These are phyloP conservation scores for Flammula alnicola DNA, from an alignment of 1,284 basidiomycete species.

Conservation along the genomic window DNA sequence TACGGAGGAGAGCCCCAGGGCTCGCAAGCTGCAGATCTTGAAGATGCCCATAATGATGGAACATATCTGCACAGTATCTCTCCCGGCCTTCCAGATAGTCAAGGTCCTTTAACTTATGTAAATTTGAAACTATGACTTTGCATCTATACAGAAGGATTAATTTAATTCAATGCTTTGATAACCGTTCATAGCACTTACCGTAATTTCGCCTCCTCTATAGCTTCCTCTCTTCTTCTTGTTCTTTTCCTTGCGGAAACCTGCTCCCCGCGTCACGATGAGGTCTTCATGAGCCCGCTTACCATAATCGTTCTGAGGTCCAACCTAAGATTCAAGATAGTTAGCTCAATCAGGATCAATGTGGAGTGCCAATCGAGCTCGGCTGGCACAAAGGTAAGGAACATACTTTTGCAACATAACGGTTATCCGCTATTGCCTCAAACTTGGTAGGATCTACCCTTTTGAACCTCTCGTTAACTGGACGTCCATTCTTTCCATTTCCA, in stretches of 20 bases:
- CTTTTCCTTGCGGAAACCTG: conserved; percentile 97
- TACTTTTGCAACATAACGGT: conserved; percentile 85
- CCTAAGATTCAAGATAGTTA: conserved; percentile 41
- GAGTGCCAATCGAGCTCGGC: too few relatives aligned
- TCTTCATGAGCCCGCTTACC: conserved; percentile 87
- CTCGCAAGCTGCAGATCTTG: background rate
- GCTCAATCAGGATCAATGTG: too few relatives aligned
- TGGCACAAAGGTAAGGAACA: conserved; percentile 8
- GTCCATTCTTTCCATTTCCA: conserved; percentile 36
- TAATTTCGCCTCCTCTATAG: conserved; percentile 91
- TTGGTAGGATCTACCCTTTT: conserved; percentile 80
- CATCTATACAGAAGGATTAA: conserved; percentile 53
- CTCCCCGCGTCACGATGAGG: conserved; percentile 91
- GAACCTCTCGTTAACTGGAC: conserved; percentile 69
- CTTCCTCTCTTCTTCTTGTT: conserved; percentile 99
- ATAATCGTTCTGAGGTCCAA: conserved; percentile 77
- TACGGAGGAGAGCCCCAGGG: too few relatives aligned
- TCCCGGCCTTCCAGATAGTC: background rate
- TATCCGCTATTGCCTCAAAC: conserved; percentile 73
- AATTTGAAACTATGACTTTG: conserved; percentile 88
- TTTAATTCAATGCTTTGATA: background rate
- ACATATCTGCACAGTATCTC: background rate
- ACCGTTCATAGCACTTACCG: conserved; percentile 52
- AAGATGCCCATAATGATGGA: too few relatives aligned
- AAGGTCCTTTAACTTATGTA: conserved; percentile 28